phyloP scores from a whole-genome alignment of 2,329 filamentous ascomycete species.

The Lomentospora prolificans region DNA sequence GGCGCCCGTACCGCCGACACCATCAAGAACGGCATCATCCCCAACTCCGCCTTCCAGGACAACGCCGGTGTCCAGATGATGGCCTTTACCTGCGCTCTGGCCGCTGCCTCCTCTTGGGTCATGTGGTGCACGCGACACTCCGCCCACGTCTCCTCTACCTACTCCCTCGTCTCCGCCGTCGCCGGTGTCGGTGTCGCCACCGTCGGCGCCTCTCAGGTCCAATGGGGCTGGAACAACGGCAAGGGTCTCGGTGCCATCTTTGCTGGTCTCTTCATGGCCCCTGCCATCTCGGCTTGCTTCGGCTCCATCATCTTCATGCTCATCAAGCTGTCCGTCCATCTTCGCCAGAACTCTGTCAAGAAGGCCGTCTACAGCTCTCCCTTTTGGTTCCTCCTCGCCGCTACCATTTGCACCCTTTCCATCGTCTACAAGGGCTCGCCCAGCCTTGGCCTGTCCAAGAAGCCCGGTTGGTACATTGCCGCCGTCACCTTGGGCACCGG shows the following conservation, averaged over 20 bases:
- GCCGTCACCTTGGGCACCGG: constrained; percentile 57
- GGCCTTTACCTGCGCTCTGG: constrained; percentile 54
- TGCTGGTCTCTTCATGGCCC: constrained; percentile 62
- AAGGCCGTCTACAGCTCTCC: constrained; percentile 68
- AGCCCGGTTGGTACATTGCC: constrained; percentile 57
- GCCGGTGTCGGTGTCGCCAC: constrained; percentile 61
- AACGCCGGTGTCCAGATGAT: constrained; percentile 60
- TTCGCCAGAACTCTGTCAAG: constrained; percentile 59
- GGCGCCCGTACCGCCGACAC: constrained; percentile 63
- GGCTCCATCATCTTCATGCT: constrained; percentile 60
- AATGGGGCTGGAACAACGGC: constrained; percentile 62
- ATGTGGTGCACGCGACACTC: constrained; percentile 72
- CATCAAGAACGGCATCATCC: constrained; percentile 72
- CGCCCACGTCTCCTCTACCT: constrained; percentile 63
- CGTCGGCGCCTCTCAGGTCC: constrained; percentile 48
- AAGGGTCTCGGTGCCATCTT: constrained; percentile 65
- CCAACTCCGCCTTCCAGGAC: constrained; percentile 43
- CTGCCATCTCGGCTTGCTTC: constrained; percentile 54
- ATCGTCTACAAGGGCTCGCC: constrained; percentile 77
- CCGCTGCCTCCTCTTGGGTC: constrained; percentile 60
- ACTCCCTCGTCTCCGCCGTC: constrained; percentile 60
- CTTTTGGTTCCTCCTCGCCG: constrained; percentile 69
- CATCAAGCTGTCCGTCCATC: constrained; percentile 61
- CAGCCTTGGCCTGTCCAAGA: constrained; percentile 53
- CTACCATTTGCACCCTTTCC: constrained; percentile 63